Evolutionary conservation across 768 basidiomycete species (phyloP).

Genomic region (Dacryopinax spathularia): DNA sequence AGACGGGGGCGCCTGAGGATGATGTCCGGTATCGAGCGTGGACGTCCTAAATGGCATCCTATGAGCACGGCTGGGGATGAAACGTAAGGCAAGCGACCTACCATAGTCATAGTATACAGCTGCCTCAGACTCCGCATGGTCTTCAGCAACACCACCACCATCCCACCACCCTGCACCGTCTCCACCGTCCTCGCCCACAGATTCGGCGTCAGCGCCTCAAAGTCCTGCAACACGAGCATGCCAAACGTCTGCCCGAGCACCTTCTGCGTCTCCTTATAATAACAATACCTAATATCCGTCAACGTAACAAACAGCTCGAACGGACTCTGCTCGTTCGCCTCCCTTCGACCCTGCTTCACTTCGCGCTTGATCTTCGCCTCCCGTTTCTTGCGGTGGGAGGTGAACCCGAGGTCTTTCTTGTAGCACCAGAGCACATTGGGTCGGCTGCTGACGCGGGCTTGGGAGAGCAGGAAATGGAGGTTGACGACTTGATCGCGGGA

Average conservation of each 20-base stretch:
- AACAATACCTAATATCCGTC: conserved; percentile 96
- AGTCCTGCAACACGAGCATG: conserved; percentile 93
- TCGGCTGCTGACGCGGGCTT: conserved; percentile 74
- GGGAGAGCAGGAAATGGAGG: conserved; percentile 85
- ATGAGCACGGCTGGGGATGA: conserved; percentile 20
- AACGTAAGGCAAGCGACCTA: conserved; percentile 29
- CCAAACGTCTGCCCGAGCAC: conserved; percentile 96
- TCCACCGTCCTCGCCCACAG: conserved; percentile 92
- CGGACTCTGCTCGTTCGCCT: conserved; percentile 88
- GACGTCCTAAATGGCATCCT: conserved; percentile 51
- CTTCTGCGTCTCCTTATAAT: conserved; percentile 95
- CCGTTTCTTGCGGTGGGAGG: conserved; percentile 91
- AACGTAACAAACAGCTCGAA: conserved; percentile 98
- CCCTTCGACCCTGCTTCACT: conserved; percentile 83
- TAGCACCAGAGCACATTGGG: conserved; percentile 97
- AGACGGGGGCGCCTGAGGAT: conserved; percentile 73
- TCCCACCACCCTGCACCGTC: conserved; percentile 90
- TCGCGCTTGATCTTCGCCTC: conserved; percentile 95
- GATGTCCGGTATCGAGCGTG: conserved; percentile 89
- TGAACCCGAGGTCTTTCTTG: conserved; percentile 96
- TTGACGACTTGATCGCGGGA: conserved; percentile 91
- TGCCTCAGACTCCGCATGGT: conserved; percentile 89
- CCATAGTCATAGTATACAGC: conserved; percentile 81
- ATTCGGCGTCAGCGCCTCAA: conserved; percentile 96
- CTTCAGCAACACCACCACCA: conserved; percentile 79